These are phyloP conservation scores for Cytospora leucostoma DNA, from an alignment of 2,329 filamentous ascomycete species.

Conservation along the genomic window DNA sequence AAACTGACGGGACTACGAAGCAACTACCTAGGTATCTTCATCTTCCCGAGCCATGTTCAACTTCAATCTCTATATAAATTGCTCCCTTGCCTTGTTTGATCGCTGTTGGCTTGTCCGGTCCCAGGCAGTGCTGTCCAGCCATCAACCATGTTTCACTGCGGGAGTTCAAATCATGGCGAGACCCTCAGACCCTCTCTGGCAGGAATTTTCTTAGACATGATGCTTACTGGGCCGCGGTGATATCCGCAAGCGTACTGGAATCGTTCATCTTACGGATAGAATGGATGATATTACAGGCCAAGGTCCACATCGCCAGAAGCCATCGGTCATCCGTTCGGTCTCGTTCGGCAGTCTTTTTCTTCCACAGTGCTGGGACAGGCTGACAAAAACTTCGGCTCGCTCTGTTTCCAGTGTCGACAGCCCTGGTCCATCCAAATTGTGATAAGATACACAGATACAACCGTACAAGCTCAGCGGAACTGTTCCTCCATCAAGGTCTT, in stretches of 20 bases:
- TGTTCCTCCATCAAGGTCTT: not conserved
- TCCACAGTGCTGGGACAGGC: slow-evolving; percentile 17
- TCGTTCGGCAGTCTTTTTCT: not conserved
- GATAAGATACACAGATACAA: not conserved
- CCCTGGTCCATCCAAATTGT: not conserved
- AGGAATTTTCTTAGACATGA: slow-evolving; percentile 10
- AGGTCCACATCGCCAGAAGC: slow-evolving; percentile 14
- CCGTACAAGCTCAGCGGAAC: not conserved
- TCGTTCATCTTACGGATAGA: slow-evolving; percentile 14
- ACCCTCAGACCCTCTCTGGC: slow-evolving; percentile 4
- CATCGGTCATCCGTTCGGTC: slow-evolving; percentile 18
- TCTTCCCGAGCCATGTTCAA: too few species aligned
- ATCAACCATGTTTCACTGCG: not conserved
- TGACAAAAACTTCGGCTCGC: not conserved
- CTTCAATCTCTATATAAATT: not conserved
- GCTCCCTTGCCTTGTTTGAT: not conserved
- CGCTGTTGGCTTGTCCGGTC: not conserved
- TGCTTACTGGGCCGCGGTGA: slow-evolving; percentile 19
- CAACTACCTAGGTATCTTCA: not conserved
- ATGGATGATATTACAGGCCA: slow-evolving; percentile 18
- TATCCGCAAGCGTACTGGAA: slow-evolving; percentile 13
- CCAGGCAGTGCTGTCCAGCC: not conserved
- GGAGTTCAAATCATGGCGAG: slow-evolving; percentile 15
- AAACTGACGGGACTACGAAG: not conserved
- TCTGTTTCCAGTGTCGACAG: not conserved